Conservation (phyloP, 352 stramenopile species). For the Globisporangium mamillatum region DNA sequence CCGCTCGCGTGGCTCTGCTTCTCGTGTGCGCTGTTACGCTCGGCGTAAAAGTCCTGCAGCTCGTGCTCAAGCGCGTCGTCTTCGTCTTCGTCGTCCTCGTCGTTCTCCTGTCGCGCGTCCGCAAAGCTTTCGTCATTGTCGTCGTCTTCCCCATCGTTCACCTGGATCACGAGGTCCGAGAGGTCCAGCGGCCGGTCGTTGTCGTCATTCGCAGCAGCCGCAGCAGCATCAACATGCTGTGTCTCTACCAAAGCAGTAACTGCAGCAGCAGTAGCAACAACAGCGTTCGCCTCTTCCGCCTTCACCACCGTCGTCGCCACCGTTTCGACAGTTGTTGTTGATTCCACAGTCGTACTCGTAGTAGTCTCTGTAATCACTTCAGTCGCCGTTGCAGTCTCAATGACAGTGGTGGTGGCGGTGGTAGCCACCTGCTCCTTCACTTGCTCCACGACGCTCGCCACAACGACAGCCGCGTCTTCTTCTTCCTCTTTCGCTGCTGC, state of each 20-base stretch:
- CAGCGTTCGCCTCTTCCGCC: not conserved
- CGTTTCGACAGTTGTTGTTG: not conserved
- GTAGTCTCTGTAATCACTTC: not conserved
- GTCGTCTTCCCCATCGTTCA: conserved; percentile 37
- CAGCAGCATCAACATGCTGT: not conserved
- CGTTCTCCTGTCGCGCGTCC: conserved; percentile 21
- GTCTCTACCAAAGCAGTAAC: not conserved
- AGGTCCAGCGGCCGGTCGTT: conserved; percentile 12
- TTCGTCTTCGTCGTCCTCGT: conserved; percentile 9
- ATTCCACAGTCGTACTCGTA: not conserved
- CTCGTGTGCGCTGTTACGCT: conserved; percentile 10
- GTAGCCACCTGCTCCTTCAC: not conserved
- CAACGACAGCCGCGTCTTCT: not conserved
- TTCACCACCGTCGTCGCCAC: conserved; percentile 1
- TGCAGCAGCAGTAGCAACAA: not conserved
- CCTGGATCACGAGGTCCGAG: conserved; percentile 24
- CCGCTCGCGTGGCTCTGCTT: conserved; percentile 1
- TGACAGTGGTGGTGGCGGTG: not conserved
- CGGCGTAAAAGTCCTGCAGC: conserved; percentile 21
- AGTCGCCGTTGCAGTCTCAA: not conserved
- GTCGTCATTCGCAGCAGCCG: not conserved
- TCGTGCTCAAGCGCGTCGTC: conserved; percentile 24
- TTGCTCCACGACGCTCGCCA: conserved; percentile 3
- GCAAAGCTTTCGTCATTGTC: conserved; percentile 47
- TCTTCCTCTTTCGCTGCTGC: not conserved